These are phyloP conservation scores for Cladorrhinum samala DNA, from an alignment of 495 filamentous ascomycete genomes.

Conservation along the genomic window DNA sequence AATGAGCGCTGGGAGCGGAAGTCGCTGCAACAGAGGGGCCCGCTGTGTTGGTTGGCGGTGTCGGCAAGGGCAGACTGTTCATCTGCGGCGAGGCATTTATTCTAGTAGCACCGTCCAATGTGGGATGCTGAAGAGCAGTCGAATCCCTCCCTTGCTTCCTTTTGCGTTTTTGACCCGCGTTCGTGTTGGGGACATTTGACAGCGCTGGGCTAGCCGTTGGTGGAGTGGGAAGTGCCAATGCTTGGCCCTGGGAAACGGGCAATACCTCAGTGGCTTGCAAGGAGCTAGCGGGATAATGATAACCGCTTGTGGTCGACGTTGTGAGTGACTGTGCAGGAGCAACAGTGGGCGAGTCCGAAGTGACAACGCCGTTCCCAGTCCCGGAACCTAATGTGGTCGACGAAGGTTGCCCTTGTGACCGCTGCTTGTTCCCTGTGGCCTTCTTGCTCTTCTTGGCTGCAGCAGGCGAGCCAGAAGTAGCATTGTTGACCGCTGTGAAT, in stretches of 20 bases:
- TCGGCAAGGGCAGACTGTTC: conserved; percentile 8
- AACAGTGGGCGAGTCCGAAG: too few relatives aligned
- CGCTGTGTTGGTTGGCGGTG: background rate
- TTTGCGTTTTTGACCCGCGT: conserved; percentile 22
- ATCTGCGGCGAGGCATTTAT: background rate
- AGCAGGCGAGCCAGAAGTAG: background rate
- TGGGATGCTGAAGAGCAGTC: background rate
- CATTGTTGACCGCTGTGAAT: background rate
- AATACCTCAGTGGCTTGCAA: background rate
- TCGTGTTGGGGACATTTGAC: background rate
- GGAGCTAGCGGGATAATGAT: background rate
- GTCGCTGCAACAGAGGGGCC: background rate
- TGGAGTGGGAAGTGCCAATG: conserved; percentile 8
- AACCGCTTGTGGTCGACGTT: too few relatives aligned
- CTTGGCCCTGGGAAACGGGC: conserved; percentile 1
- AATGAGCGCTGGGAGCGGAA: conserved; percentile 2
- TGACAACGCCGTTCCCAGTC: background rate
- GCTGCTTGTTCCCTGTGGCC: background rate
- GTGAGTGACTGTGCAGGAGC: too few relatives aligned
- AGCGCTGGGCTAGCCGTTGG: conserved; percentile 7
- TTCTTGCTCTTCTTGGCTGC: background rate
- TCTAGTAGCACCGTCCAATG: background rate
- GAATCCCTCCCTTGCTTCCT: conserved; percentile 17
- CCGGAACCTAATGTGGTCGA: too few relatives aligned
- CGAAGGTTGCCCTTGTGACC: too few relatives aligned